Percentiles rank a stretch among this genome's conserved stretches.
These are phyloP conservation scores for Lactarius psammicola DNA, from an alignment of 768 basidiomycete genomes.

Conservation along the genomic window DNA sequence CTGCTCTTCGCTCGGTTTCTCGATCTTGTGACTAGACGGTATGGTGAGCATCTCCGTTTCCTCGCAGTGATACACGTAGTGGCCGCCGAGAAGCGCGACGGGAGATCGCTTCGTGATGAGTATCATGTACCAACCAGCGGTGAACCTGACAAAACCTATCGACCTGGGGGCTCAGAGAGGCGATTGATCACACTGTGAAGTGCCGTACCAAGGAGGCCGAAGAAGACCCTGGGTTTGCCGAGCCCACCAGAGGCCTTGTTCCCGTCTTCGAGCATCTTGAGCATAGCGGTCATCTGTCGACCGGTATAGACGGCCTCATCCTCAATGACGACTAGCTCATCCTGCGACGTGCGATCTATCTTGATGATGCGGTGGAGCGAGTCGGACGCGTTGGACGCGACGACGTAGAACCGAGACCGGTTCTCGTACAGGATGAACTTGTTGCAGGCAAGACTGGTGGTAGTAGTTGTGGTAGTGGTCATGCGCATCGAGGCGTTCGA, in stretches of 20 bases:
- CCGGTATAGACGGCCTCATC: constrained; percentile 87
- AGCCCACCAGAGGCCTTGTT: constrained; percentile 87
- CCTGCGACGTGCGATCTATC: constrained; percentile 82
- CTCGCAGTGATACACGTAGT: constrained; percentile 96
- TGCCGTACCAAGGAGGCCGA: constrained; percentile 71
- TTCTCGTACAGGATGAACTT: constrained; percentile 96
- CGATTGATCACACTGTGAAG: neutral
- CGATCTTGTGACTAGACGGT: constrained; percentile 75
- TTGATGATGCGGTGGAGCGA: constrained; percentile 90
- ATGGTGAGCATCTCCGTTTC: constrained; percentile 82
- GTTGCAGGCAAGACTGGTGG: constrained; percentile 46
- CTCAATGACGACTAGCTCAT: constrained; percentile 74
- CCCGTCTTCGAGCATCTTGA: constrained; percentile 95
- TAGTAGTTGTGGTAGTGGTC: neutral
- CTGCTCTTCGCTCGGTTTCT: constrained; percentile 86
- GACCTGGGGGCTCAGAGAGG: too few species aligned
- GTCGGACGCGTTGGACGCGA: constrained; percentile 86
- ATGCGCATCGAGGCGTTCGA: neutral
- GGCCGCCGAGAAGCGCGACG: constrained; percentile 91
- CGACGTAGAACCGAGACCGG: constrained; percentile 83
- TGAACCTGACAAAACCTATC: constrained; percentile 88
- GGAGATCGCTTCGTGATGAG: constrained; percentile 86
- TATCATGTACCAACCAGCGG: constrained; percentile 95
- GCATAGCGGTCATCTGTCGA: constrained; percentile 84
- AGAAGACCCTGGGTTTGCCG: constrained; percentile 74